Base-by-base conservation (phyloP, 345 rosid species). In the Erysimum cheiranthoides region DNA sequence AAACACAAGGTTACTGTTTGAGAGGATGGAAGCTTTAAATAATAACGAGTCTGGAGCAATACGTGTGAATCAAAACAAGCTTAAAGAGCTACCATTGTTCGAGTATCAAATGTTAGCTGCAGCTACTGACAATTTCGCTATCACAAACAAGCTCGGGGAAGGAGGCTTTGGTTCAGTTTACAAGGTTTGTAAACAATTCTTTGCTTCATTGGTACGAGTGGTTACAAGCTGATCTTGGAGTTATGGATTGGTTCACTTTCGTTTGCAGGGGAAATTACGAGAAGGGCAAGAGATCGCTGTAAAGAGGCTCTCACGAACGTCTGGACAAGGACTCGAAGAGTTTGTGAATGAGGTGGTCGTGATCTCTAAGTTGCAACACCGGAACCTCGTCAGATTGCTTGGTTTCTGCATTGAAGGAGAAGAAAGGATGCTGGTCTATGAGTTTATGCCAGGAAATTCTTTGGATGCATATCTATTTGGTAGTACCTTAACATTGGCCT, bases 331-430 rank as follows among this genome's bases (percentile, higher is more conserved):
- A 12, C 40, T 79, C 0, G 70, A 73, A 27, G 90, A 87, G 66
- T 82, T 90, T 71, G 79, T 73, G 46, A 89, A 84, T 68, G 91
- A 87, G 68, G 84, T 87, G 31, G 31, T 77, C 21, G 73, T 87
- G 62, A 86, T 89, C 36, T 76, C 89, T 11, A 84, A 82, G 65
- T 84, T 89, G 56, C 90, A 89, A 42, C 92, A 89, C 62, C 70
- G 84, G 47, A 88, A 85, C 42, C 87, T 90, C 6, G 89, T 90
- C 42, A 86, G 77, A 60, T 79, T 86, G 18, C 52, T 84, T 1
- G 89, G 95, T 3, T 87, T 85, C 56, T 90, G 92, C 58, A 61
- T 77, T 38, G 78, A 87, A 56, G 73, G 78, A 36, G 88, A 83
- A 16, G 92, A 90, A 25, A 81, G 76, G 78, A 84, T 86, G 73